phyloP scores from a whole-genome alignment of 2,329 filamentous ascomycete genomes.

The Trichoderma sp. region DNA sequence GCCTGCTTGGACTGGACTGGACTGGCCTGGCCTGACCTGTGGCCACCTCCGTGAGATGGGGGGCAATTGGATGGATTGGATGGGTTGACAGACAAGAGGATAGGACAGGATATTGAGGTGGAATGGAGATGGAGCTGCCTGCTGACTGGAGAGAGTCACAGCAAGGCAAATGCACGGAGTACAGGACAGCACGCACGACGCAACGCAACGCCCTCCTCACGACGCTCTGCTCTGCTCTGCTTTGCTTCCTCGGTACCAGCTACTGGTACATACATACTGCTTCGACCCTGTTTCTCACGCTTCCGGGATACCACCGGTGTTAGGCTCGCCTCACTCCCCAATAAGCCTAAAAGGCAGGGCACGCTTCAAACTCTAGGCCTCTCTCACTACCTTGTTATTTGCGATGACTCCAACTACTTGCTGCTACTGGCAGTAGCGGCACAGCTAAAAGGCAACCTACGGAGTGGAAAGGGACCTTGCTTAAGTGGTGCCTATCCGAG shows the following conservation, averaged over 20 bases:
- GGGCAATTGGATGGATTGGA: not conserved
- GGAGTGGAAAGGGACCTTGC: slow-evolving; percentile 9
- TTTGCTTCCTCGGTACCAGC: not conserved
- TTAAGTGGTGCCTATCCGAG: slow-evolving; percentile 10
- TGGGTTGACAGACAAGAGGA: not conserved
- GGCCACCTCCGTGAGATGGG: slow-evolving; percentile 4
- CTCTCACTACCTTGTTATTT: not conserved
- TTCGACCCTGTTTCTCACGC: not conserved
- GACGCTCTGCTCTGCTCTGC: not conserved
- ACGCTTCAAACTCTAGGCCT: not conserved
- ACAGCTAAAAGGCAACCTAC: not conserved
- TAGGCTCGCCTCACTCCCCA: not conserved
- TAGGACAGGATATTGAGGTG: not conserved
- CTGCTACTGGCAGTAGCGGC: not conserved
- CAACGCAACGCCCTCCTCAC: not conserved
- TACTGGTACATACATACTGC: not conserved
- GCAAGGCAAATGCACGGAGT: slow-evolving; percentile 1
- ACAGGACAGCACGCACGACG: not conserved
- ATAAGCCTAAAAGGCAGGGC: not conserved
- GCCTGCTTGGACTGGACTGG: not conserved
- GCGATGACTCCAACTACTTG: not conserved
- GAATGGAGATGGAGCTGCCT: slow-evolving; percentile 15
- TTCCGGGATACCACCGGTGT: not conserved
- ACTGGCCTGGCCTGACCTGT: not conserved
- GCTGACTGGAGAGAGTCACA: slow-evolving; percentile 10